Evolutionary conservation across 805 yeast species (phyloP).

Genomic region (Candida chilensis): DNA sequence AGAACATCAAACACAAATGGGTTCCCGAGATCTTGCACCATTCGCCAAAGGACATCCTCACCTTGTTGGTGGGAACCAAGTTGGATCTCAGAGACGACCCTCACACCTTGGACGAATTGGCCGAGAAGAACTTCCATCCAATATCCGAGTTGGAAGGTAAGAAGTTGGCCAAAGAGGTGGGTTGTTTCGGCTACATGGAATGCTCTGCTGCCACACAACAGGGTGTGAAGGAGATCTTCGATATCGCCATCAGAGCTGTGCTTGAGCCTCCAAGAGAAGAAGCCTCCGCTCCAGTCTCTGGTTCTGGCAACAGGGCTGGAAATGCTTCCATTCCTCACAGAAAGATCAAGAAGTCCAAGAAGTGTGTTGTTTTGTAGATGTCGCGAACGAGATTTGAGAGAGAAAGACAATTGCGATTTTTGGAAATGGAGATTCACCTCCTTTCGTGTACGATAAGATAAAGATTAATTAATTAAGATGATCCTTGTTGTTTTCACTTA

Average conservation of each 20-base stretch:
- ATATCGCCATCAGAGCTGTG: constrained; percentile 68
- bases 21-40: constrained; percentile 83
- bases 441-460: no score
- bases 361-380: constrained; percentile 11
- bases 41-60: constrained; percentile 59
- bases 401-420: no score
- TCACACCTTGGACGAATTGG: constrained; percentile 60
- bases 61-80: constrained; percentile 82
- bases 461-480: no score
- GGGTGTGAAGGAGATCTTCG: constrained; percentile 81
- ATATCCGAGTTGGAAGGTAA: constrained; percentile 54
- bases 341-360: constrained; percentile 13
- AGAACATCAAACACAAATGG: constrained; percentile 68
- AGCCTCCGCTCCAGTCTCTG: constrained; percentile 2
- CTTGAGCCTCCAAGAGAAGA: constrained; percentile 35
- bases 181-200: constrained; percentile 70
- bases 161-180: constrained; percentile 59
- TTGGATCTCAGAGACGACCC: constrained; percentile 78
- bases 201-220: constrained; percentile 87
- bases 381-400: no score
- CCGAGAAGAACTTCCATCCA: constrained; percentile 54
- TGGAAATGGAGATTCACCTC: no score
- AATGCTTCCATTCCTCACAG: constrained; percentile 4
- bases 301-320: constrained; percentile 7
- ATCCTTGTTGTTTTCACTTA: no score